A percentile compares a stretch with the other conserved stretches of the same genome.
These are phyloP conservation scores for Penicillium sp. DNA, from an alignment of 2,329 filamentous ascomycete species.

Conservation along the genomic window DNA sequence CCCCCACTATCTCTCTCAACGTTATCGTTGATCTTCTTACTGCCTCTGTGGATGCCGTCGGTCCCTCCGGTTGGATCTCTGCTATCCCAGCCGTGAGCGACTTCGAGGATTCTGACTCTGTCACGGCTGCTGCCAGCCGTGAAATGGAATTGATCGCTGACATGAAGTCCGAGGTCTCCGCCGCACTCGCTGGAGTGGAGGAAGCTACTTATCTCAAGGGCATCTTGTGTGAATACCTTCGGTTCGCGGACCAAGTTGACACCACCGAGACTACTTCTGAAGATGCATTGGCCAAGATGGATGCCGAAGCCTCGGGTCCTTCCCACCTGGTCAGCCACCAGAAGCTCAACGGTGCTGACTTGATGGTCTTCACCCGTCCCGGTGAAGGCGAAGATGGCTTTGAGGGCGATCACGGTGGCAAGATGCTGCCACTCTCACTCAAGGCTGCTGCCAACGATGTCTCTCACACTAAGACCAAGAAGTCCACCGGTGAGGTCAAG, in stretches of 20 bases:
- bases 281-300: constrained; percentile 9
- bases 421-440: constrained; percentile 71
- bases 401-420: constrained; percentile 35
- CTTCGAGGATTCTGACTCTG: constrained; percentile 20
- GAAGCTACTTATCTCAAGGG: constrained; percentile 50
- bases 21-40: constrained; percentile 45
- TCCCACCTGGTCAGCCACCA: constrained; percentile 36
- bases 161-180: constrained; percentile 51
- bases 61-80: constrained; percentile 50
- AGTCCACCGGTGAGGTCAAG: constrained; percentile 69
- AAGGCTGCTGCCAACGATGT: constrained; percentile 55
- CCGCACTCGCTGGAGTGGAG: constrained; percentile 49
- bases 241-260: constrained; percentile 39
- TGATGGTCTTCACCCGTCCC: constrained; percentile 32
- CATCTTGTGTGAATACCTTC: constrained; percentile 48
- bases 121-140: constrained; percentile 29
- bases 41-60: constrained; percentile 49
- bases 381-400: constrained; percentile 31
- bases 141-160: constrained; percentile 49
- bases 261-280: constrained; percentile 16
- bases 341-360: constrained; percentile 43
- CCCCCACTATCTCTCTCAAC: constrained; percentile 39
- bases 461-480: constrained; percentile 52
- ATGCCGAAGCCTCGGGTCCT: constrained; percentile 13
- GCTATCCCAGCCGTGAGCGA: constrained; percentile 36